Percentiles rank a stretch among this genome's conserved stretches.
phyloP scores from a whole-genome alignment of 148 eudicot genomes.

The Chenopodium quinoa region DNA sequence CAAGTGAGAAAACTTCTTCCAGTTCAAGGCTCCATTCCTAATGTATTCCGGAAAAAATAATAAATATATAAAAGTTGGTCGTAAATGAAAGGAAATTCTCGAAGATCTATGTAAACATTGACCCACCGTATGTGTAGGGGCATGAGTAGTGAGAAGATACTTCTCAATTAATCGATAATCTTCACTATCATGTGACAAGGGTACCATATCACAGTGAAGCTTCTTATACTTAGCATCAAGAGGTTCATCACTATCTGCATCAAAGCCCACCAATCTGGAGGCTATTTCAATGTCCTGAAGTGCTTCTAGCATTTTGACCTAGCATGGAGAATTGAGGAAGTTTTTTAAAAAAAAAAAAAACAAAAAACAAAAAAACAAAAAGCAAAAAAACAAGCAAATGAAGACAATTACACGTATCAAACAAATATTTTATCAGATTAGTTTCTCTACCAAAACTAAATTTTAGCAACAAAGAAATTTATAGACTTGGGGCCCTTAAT shows the following conservation, averaged over 20 bases:
- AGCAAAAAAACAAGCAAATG: neutral
- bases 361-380: no score
- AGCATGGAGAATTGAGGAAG: conserved; percentile 4
- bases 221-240: conserved; percentile 85
- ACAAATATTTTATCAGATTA: neutral
- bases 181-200: conserved; percentile 76
- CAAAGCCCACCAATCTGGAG: conserved; percentile 95
- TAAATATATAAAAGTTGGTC: neutral
- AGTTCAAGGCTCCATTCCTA: conserved; percentile 90
- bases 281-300: conserved; percentile 99
- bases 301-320: conserved; percentile 99
- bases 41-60: conserved; percentile 2
- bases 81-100: neutral
- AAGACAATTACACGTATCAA: neutral
- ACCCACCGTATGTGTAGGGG: conserved; percentile 96
- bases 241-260: conserved; percentile 60
- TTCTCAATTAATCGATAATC: conserved; percentile 81
- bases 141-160: conserved; percentile 92
- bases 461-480: neutral
- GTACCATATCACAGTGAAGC: conserved; percentile 73
- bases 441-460: neutral
- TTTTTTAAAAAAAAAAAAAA: no score
- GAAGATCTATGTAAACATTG: neutral
- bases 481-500: neutral
- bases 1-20: conserved; percentile 89